These are phyloP conservation scores for Boehmeria nivea DNA, from an alignment of 306 rosid genomes.

Conservation along the genomic window DNA sequence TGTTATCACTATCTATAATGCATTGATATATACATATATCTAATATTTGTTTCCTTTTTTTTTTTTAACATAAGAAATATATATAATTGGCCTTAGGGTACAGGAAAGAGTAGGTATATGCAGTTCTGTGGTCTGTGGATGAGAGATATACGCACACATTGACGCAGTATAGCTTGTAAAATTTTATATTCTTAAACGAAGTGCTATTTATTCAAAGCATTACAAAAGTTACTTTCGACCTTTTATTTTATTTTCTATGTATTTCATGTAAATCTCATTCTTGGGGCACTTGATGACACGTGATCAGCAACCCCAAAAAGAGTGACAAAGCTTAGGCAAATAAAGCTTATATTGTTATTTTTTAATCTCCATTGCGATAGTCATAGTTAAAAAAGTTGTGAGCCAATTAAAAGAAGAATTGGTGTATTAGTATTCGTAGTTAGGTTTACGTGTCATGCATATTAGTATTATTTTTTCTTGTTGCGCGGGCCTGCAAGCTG, in stretches of 20 bases:
- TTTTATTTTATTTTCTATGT: not conserved
- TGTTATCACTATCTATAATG: no score
- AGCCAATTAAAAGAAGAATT: conserved; percentile 28
- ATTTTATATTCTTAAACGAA: no score
- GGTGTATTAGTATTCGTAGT: conserved; percentile 19
- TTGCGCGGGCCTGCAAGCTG: not conserved
- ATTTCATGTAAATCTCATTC: not conserved
- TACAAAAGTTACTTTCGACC: not conserved
- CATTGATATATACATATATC: no score
- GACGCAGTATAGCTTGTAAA: no score
- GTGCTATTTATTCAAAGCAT: not conserved
- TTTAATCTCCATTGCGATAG: conserved; percentile 6
- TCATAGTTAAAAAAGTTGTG: conserved; percentile 12
- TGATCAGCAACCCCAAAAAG: conserved; percentile 23
- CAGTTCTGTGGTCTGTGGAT: no score
- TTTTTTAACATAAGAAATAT: no score
- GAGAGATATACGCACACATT: no score
- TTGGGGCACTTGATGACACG: conserved; percentile 22
- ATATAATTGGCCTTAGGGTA: no score
- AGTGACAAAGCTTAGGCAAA: conserved; percentile 11
- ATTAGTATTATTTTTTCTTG: not conserved
- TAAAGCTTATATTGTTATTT: conserved; percentile 1
- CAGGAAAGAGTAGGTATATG: no score
- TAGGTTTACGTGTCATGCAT: conserved; percentile 13
- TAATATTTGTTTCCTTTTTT: no score